phyloP scores from a whole-genome alignment of 176 grass and related monocot species.

The Zea luxurians region DNA sequence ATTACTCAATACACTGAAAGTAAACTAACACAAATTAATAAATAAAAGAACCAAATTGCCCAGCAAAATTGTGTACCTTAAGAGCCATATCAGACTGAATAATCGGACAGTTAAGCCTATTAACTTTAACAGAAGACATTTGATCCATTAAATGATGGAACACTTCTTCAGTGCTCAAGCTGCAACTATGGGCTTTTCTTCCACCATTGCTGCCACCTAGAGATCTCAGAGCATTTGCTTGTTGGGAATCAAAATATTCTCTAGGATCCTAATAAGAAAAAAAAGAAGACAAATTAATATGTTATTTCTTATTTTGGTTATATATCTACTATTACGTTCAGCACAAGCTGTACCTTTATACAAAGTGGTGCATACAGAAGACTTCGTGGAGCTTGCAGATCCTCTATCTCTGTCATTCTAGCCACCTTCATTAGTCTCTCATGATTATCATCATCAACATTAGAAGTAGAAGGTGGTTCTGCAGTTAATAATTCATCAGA shows the following conservation, averaged over 20 bases:
- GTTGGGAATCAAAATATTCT: constrained; percentile 96
- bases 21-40: not conserved
- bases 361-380: constrained; percentile 73
- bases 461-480: constrained; percentile 59
- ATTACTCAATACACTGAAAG: constrained; percentile 5
- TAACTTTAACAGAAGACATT: constrained; percentile 69
- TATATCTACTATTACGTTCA: constrained; percentile 8
- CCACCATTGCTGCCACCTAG: constrained; percentile 62
- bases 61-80: constrained; percentile 60
- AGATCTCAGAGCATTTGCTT: constrained; percentile 89
- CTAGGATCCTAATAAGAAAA: constrained; percentile 72
- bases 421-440: constrained; percentile 62
- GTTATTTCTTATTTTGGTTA: constrained; percentile 11
- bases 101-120: constrained; percentile 53
- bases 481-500: constrained; percentile 39
- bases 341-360: constrained; percentile 65
- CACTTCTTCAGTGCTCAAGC: constrained; percentile 63
- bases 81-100: constrained; percentile 71
- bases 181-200: constrained; percentile 51
- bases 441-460: constrained; percentile 59
- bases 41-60: constrained; percentile 11
- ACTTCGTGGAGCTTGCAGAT: constrained; percentile 66
- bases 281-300: constrained; percentile 27
- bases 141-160: constrained; percentile 69
- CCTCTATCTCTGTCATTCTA: constrained; percentile 91